These are phyloP conservation scores for Limonomyces culmigenus DNA, from an alignment of 1,284 basidiomycete genomes.

Conservation along the genomic window DNA sequence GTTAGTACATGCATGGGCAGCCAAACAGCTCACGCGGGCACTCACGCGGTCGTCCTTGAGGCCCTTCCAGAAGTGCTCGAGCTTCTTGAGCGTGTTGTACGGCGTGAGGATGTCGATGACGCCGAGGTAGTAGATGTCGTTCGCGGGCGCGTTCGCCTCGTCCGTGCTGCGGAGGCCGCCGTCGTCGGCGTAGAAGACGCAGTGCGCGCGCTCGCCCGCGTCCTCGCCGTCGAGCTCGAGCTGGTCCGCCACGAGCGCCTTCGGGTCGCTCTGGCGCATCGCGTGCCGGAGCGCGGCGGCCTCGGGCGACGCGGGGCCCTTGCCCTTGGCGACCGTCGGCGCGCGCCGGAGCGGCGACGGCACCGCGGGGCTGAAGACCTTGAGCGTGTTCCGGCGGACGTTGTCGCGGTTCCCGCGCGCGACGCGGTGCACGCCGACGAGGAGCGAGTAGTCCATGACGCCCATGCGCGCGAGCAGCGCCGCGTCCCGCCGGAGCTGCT, in stretches of 20 bases:
- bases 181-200: conserved; percentile 95
- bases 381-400: conserved; percentile 75
- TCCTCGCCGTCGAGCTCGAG: conserved; percentile 56
- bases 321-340: conserved; percentile 31
- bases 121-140: conserved; percentile 86
- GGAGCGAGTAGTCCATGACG: conserved; percentile 95
- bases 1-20: conserved; percentile 5
- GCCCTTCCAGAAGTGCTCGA: conserved; percentile 90
- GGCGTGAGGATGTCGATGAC: conserved; percentile 93
- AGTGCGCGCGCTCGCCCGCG: conserved; percentile 64
- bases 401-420: conserved; percentile 83
- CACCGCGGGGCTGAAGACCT: conserved; percentile 74
- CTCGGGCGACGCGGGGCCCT: conserved; percentile 44
- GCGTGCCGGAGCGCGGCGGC: conserved; percentile 75
- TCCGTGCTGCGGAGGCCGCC: conserved; percentile 86
- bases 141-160: conserved; percentile 58
- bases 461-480: conserved; percentile 69
- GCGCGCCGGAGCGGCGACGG: conserved; percentile 33
- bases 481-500: conserved; percentile 79
- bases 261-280: conserved; percentile 71
- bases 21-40: conserved; percentile 10
- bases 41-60: conserved; percentile 72
- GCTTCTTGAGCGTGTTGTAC: conserved; percentile 63
- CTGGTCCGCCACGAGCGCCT: conserved; percentile 42
- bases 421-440: conserved; percentile 92